Evolutionary conservation across 305 asterid genomes (phyloP), one percentile per base, ranked within the genome.

Genomic region (Solanum chacoense): DNA sequence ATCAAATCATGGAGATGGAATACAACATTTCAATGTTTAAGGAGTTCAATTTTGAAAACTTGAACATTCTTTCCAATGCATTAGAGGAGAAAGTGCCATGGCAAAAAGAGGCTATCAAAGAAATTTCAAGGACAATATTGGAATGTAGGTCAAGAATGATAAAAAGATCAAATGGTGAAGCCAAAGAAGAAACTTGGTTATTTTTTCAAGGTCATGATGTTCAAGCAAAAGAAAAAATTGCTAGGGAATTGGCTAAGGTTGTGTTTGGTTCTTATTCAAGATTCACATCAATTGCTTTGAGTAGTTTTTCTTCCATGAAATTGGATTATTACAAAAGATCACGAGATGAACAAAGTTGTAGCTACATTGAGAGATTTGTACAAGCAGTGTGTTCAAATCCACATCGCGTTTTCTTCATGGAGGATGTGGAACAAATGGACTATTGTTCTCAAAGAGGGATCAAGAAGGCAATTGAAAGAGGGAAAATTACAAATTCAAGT

Each of bases 171-270:
- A 93, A 90, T 84, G 90, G 79, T 16, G 89, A 75, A 31, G 59
- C 40, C 8, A 96, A 94, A 88, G 96, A 95, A 88, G 99, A 95
- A 34, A 95, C 99, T 4, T 97, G 99, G 99, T 55, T 97, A 11
- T 86, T 93, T 84, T 96, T 96, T 88, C 93, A 89, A 26, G 99
- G 99, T 29, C 88, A 59, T 4, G 96, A 94, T 37, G 85, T 89
- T 2, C 94, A 90, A 28, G 95, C 95, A 3, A 97, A 97, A 84
- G 98, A 94, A 77, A 91, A 87, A 29, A 90, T 96, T 5, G 94
- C 96, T 0, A 92, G 90, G 65, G 99, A 97, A 88, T 35, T 97
- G 85, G 98, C 99, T 78, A 96, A 77, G 80, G 80, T 91, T 84
- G 94, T 97, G 89, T 97, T 97, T 85, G 98, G 99, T 14, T 93